Percentiles rank a stretch among this genome's conserved stretches.
Evolutionary conservation across 192 early-diverging fungal genomes (phyloP).

Genomic region (Backusella westeae): DNA sequence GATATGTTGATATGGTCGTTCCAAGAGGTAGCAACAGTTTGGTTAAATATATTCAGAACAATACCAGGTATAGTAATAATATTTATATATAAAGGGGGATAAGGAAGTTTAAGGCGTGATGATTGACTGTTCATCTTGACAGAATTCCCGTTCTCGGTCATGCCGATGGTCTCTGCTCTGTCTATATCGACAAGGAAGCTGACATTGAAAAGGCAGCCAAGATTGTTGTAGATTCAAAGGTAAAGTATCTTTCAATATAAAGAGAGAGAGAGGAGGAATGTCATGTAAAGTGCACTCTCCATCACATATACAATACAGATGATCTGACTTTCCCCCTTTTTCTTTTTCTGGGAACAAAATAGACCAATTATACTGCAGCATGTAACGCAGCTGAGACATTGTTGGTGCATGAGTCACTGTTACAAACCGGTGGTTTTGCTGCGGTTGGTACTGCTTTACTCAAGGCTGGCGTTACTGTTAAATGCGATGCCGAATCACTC

Average conservation of each 20-base stretch:
- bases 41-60: slow-evolving; percentile 88
- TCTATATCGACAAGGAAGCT: slow-evolving; percentile 82
- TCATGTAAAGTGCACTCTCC: not conserved
- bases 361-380: slow-evolving; percentile 90
- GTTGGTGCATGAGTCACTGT: slow-evolving; percentile 68
- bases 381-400: slow-evolving; percentile 96
- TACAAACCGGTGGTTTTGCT: slow-evolving; percentile 42
- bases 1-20: slow-evolving; percentile 94
- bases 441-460: slow-evolving; percentile 60
- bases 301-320: not conserved
- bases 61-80: slow-evolving; percentile 63
- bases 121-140: not conserved
- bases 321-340: not conserved
- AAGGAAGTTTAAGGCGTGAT: not conserved
- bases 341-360: not conserved
- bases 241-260: slow-evolving; percentile 20
- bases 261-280: not conserved
- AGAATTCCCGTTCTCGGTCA: slow-evolving; percentile 99
- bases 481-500: slow-evolving; percentile 55
- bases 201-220: slow-evolving; percentile 75
- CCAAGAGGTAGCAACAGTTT: slow-evolving; percentile 91
- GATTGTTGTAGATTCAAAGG: slow-evolving; percentile 90
- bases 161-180: slow-evolving; percentile 96
- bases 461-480: slow-evolving; percentile 57
- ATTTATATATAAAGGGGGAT: not conserved